Base-by-base conservation (phyloP, 352 stramenopile genomes). In the Achlya hypogyna region DNA sequence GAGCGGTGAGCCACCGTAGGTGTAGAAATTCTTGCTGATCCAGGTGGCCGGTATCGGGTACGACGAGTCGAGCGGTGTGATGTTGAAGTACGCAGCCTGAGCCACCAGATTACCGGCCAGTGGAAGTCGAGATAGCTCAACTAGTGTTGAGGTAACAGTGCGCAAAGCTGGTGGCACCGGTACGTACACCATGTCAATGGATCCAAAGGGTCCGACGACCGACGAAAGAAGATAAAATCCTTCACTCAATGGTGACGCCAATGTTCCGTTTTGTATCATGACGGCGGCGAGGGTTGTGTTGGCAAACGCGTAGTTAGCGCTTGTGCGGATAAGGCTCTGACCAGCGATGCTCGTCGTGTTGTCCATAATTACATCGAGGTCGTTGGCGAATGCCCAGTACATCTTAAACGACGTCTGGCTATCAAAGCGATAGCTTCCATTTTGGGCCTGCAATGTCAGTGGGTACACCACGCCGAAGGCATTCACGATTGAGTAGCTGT, bases 161-260 rank as follows among this genome's bases (percentile, higher is more conserved):
- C n/a, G n/a, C n/a, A n/a, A n/a, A n/a, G n/a, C n/a, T n/a, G 6
- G 29, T 29, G 9, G 10, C 29, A 23, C 12, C 8, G 29, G 22
- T 23, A 54, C 20, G 14, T 43, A 63, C 29, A 9, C 32, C 56
- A 64, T 53, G 29, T 64, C 56, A 54, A 60, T 34, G 20, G 56
- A 64, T 54, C 56, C 56, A 60, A 64, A 64, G 20, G 2, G 56
- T 22, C 56, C 56, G 10, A 64, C 52, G 12, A 32, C n/a, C 9
- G 18, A 20, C 22, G 5, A 8, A 27, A 60, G 9, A 0, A 64
- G 9, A 1, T n/a, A 5, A 43, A 35, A 60, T 8, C 14, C n/a
- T n/a, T 53, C 20, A 1, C 14, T 16, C 28, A 64, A 27, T 22
- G 56, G 56, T 25, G 12, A 1, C 20, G 12, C 14, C 9, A 64